Evolutionary conservation across 164 flowering plant genomes (phyloP).

Genomic region (Annona cherimola): DNA sequence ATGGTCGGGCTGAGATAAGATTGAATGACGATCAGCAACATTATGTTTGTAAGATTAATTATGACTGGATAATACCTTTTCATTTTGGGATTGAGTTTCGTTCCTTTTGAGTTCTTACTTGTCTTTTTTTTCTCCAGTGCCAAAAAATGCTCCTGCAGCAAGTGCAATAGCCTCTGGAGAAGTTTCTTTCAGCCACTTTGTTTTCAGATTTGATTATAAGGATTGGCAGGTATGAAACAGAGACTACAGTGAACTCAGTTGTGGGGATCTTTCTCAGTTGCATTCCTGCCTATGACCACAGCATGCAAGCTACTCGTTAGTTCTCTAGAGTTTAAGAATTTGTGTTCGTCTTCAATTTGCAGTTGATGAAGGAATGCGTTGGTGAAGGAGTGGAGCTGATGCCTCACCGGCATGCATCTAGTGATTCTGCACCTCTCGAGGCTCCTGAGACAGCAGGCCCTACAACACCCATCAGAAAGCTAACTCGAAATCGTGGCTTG

Average conservation of each 20-base stretch:
- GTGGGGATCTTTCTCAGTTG: not conserved
- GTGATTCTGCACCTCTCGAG: not conserved
- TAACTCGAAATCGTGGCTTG: conserved; percentile 26
- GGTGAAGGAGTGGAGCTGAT: conserved; percentile 32
- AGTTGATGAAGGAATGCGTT: conserved; percentile 29
- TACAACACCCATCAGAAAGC: conserved; percentile 28
- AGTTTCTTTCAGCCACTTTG: conserved; percentile 66
- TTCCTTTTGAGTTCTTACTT: not conserved
- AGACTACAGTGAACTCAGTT: not conserved
- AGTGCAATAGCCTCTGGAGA: conserved; percentile 47
- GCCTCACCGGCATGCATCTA: conserved; percentile 21
- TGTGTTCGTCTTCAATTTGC: not conserved
- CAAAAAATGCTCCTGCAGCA: conserved; percentile 82
- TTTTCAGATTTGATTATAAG: conserved; percentile 72
- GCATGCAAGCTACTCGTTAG: not conserved
- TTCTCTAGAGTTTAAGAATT: not conserved
- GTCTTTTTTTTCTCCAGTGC: conserved; percentile 39
- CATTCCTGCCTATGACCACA: not conserved
- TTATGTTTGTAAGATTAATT: conserved; percentile 54
- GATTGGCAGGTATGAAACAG: conserved; percentile 79
- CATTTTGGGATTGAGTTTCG: not conserved
- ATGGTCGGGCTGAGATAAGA: conserved; percentile 69
- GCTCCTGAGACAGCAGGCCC: not conserved
- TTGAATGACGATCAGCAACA: conserved; percentile 56
- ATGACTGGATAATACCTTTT: not conserved